Conservation (phyloP, 139 green algal species). For the Ettlia oleoabundans region DNA sequence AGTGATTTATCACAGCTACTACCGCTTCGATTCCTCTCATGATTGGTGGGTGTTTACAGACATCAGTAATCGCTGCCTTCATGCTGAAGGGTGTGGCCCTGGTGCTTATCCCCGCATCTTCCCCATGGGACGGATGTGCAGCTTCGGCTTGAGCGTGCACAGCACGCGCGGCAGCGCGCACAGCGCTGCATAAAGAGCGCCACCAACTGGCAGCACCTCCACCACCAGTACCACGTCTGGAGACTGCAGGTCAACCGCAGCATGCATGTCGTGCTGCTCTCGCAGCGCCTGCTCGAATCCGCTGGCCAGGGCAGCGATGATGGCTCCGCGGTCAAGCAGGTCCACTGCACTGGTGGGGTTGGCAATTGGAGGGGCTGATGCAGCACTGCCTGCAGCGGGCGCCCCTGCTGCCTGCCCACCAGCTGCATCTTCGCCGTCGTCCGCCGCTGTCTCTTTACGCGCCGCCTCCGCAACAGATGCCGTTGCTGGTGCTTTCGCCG, state of each 20-base stretch:
- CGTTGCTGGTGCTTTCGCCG: not conserved
- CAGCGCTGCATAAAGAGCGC: constrained; percentile 18
- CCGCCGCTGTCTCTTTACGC: too few relatives aligned
- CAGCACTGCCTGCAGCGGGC: too few relatives aligned
- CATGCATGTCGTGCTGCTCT: not conserved
- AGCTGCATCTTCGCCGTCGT: too few relatives aligned
- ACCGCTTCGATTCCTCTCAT: too few relatives aligned
- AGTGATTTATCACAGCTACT: too few relatives aligned
- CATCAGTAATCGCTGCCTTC: too few relatives aligned
- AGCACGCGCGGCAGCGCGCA: not conserved
- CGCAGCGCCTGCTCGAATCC: constrained; percentile 24
- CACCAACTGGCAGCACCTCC: constrained; percentile 19
- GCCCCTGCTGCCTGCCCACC: too few relatives aligned
- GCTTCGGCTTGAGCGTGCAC: constrained; percentile 27
- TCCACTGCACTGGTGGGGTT: not conserved
- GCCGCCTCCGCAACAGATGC: not conserved
- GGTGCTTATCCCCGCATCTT: too few relatives aligned
- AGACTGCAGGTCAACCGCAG: constrained; percentile 14
- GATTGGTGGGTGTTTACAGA: too few relatives aligned
- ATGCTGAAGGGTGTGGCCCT: too few relatives aligned
- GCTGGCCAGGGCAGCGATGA: constrained; percentile 5
- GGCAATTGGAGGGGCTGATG: not conserved
- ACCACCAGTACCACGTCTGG: constrained; percentile 21
- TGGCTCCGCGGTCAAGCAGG: constrained; percentile 2
- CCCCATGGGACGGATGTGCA: constrained; percentile 24